Conservation (phyloP, 176 grass and related monocot genomes). For the Eragrostis nindensis region DNA sequence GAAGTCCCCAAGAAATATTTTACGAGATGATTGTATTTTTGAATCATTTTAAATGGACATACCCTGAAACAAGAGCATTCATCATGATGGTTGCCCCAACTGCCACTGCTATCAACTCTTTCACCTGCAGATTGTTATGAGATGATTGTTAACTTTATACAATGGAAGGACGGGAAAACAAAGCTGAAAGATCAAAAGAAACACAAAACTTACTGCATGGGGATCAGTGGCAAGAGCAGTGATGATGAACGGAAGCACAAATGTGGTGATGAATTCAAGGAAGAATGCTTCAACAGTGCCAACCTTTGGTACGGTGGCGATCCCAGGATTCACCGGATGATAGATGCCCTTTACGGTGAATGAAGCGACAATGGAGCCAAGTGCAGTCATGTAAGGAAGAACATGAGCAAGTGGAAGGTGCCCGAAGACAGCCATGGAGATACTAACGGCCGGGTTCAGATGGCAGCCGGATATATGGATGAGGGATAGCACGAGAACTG, state of each 20-base stretch:
- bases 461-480: conserved; percentile 76
- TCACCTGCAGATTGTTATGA: conserved; percentile 32
- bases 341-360: conserved; percentile 56
- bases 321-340: conserved; percentile 45
- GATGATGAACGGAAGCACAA: conserved; percentile 70
- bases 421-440: conserved; percentile 52
- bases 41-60: background rate
- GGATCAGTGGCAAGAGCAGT: conserved; percentile 54
- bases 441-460: conserved; percentile 70
- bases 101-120: conserved; percentile 59
- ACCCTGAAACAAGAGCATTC: conserved; percentile 61
- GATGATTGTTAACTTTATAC: background rate
- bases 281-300: conserved; percentile 57
- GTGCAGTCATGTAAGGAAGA: conserved; percentile 48
- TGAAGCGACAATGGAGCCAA: conserved; percentile 51
- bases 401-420: conserved; percentile 59
- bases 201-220: conserved; percentile 47
- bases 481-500: conserved; percentile 54
- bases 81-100: conserved; percentile 52
- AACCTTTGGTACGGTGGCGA: conserved; percentile 55
- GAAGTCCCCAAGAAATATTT: background rate
- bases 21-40: background rate
- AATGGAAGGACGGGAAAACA: background rate
- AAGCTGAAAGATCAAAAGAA: background rate
- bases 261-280: conserved; percentile 76